These are phyloP conservation scores for Marsdenia floribunda DNA, from an alignment of 257 asterid genomes.

Conservation along the genomic window DNA sequence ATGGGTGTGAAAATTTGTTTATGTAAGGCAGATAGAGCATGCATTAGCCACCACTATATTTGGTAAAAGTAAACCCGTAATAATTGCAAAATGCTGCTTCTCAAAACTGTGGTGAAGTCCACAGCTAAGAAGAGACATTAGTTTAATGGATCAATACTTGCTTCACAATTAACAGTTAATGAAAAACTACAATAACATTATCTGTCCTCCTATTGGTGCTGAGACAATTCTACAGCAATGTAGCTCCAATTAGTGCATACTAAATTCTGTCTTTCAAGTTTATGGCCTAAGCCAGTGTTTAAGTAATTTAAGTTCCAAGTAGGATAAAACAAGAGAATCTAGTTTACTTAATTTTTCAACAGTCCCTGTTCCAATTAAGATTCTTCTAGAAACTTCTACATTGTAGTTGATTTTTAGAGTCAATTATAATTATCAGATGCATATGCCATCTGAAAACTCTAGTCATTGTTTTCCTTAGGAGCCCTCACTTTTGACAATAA, in stretches of 20 bases:
- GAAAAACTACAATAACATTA: neutral
- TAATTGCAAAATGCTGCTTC: neutral
- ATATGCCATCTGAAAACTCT: neutral
- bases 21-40: neutral
- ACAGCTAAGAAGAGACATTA: neutral
- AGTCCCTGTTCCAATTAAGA: neutral
- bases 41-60: neutral
- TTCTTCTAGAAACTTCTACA: neutral
- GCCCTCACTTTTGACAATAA: neutral
- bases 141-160: neutral
- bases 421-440: neutral
- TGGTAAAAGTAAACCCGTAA: neutral
- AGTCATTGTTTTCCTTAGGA: neutral
- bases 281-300: neutral
- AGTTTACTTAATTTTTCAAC: neutral
- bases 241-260: neutral
- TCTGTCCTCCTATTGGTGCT: neutral
- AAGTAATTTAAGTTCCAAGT: neutral
- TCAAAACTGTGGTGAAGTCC: neutral
- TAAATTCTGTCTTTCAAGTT: neutral
- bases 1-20: neutral
- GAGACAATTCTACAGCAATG: neutral
- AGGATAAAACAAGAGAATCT: neutral
- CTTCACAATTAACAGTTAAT: neutral
- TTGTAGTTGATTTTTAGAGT: neutral